A percentile compares a stretch with the other conserved stretches of the same genome.
Conservation (phyloP, 108 stramenopile species). For the Poteriospumella lacustris region DNA sequence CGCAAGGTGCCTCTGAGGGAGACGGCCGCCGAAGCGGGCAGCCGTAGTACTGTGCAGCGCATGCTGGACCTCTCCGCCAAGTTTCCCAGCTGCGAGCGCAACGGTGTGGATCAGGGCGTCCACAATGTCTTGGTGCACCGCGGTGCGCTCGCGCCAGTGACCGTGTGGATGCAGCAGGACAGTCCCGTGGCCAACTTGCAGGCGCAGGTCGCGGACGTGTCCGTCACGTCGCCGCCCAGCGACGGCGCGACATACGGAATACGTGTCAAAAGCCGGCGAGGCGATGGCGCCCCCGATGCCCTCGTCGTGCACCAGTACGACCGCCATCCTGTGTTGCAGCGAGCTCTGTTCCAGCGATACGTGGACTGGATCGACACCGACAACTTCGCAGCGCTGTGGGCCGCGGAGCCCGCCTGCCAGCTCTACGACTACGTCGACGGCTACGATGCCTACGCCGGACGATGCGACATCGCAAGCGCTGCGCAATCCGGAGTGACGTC, state of each 20-base stretch:
- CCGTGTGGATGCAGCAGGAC: neutral
- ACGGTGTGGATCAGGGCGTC: slow-evolving; percentile 43
- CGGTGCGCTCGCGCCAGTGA: neutral
- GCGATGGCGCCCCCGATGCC: too few relatives aligned
- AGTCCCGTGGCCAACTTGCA: slow-evolving; percentile 36
- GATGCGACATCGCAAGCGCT: slow-evolving; percentile 8
- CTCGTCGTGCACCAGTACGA: slow-evolving; percentile 40
- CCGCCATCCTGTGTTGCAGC: slow-evolving; percentile 17
- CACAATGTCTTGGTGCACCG: slow-evolving; percentile 38
- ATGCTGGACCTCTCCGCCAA: neutral
- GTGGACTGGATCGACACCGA: slow-evolving; percentile 22
- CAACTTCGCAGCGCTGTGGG: neutral
- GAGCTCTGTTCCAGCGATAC: neutral
- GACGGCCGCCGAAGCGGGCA: too few relatives aligned
- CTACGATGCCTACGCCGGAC: neutral
- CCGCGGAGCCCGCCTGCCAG: neutral
- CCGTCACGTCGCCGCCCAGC: neutral
- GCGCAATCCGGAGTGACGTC: neutral
- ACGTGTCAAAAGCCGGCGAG: too few relatives aligned
- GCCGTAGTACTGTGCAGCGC: too few relatives aligned
- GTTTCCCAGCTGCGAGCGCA: slow-evolving; percentile 33
- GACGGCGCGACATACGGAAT: neutral
- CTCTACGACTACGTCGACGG: neutral
- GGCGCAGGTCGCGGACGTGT: slow-evolving; percentile 17
- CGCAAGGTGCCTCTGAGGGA: too few relatives aligned